Percentiles rank a stretch among this genome's conserved stretches.
These are phyloP conservation scores for Escovopsis sp. DNA, from an alignment of 2,329 filamentous ascomycete genomes.

Conservation along the genomic window DNA sequence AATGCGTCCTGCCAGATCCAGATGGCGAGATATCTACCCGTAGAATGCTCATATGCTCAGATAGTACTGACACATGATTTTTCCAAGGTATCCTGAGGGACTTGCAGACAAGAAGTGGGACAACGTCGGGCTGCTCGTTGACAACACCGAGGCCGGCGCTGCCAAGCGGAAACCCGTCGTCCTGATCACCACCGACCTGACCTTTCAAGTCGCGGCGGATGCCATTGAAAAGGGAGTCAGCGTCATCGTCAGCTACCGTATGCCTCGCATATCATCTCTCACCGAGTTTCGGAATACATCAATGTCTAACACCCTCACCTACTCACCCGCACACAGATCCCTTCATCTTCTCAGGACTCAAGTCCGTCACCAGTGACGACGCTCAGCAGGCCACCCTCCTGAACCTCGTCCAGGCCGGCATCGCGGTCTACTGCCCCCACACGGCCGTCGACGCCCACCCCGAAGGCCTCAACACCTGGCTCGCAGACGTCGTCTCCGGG, in stretches of 20 bases:
- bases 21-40: background rate
- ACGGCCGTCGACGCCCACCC: constrained; percentile 83
- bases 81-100: constrained; percentile 67
- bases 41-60: too few species aligned
- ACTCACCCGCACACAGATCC: constrained; percentile 46
- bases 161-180: constrained; percentile 22
- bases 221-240: constrained; percentile 64
- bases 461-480: constrained; percentile 83
- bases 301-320: too few species aligned
- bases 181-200: constrained; percentile 72
- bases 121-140: constrained; percentile 74
- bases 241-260: constrained; percentile 81
- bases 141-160: constrained; percentile 23
- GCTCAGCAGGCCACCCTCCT: constrained; percentile 78
- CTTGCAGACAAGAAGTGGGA: constrained; percentile 87
- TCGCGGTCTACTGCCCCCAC: constrained; percentile 92
- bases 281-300: background rate
- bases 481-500: constrained; percentile 69
- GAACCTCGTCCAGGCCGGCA: constrained; percentile 66
- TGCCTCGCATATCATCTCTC: constrained; percentile 2
- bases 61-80: background rate
- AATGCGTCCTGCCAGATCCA: too few species aligned
- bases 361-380: constrained; percentile 71
- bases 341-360: constrained; percentile 89
- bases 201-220: constrained; percentile 75